Evolutionary conservation across 2,329 filamentous ascomycete genomes (phyloP), one percentile per base, ranked within the genome.

Genomic region (Periglandula ipomoeae): DNA sequence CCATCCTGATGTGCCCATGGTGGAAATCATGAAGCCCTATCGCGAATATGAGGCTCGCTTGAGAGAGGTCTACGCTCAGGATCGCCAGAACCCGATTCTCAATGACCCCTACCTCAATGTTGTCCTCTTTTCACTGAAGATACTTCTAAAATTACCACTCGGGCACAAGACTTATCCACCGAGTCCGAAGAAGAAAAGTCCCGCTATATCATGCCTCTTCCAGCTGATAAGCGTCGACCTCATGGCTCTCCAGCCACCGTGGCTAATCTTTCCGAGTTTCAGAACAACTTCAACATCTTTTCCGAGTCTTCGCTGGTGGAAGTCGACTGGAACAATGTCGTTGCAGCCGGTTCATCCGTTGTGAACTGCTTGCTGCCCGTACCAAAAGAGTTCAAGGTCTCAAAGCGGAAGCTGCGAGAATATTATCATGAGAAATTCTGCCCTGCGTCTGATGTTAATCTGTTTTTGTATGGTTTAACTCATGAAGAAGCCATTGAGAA

Each of bases 361-460:
- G 81, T 88, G 46, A 94, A 89, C 47, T 84, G 84, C 44, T 72
- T 94, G 30, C 67, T 94, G 13, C 85, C 87, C 0, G 79, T 88
- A 5, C 84, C 83, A 5, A 66, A 76, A 3, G 66, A 80, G 52
- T 80, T 81, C 64, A 75, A 72, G 44, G 66, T 69, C 27, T 83
- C 80, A 41, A 87, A 87, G 69, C 74, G 78, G 47, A 72, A 72
- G 52, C 67, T 83, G 55, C 71, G 84, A 61, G 71, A 84, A 66
- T 94, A 89, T 63, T 95, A 91, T 56, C 89, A 94, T 59, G 81
- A 90, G 59, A 80, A 82, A 52, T 78, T 91, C 53, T 86, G 85
- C 10, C 88, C 88, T 0, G 87, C 88, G 1, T 91, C 87, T 4
- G 89, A 95, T 63, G 85, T 95, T 9, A 89, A 94, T 62, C 73